Conservation (phyloP, 345 rosid species). For the Lepidium didymum region DNA sequence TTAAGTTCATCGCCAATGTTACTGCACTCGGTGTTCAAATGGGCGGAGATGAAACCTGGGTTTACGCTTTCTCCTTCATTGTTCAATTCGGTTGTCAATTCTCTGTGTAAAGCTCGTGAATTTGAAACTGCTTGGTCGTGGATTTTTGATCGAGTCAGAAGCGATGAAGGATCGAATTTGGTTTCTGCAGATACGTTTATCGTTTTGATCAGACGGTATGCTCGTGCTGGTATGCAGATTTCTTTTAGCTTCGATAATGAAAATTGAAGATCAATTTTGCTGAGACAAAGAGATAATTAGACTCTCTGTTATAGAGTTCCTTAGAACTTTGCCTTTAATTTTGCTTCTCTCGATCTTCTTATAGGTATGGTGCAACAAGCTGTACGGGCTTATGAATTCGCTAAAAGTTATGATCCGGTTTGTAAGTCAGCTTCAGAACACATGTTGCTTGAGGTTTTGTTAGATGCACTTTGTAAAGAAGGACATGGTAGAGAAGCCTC, state of each 20-base stretch:
- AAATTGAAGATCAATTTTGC: background rate
- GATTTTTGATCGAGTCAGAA: constrained; percentile 45
- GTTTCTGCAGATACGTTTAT: constrained; percentile 62
- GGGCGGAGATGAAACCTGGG: constrained; percentile 68
- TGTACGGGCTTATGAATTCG: constrained; percentile 60
- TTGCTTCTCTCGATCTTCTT: background rate
- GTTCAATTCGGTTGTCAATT: constrained; percentile 42
- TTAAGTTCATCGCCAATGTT: constrained; percentile 65
- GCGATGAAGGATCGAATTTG: constrained; percentile 25
- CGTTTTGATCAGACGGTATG: constrained; percentile 67
- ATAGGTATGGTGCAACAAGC: constrained; percentile 67
- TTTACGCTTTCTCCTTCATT: constrained; percentile 39
- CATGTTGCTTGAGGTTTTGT: constrained; percentile 52
- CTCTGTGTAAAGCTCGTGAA: constrained; percentile 58
- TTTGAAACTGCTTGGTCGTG: constrained; percentile 70
- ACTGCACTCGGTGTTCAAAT: constrained; percentile 47
- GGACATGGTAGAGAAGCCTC: constrained; percentile 57
- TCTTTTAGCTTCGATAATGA: constrained; percentile 1
- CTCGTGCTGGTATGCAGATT: constrained; percentile 60
- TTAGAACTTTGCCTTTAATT: background rate
- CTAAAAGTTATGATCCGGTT: constrained; percentile 32
- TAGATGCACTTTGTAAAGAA: constrained; percentile 86
- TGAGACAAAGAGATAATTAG: background rate
- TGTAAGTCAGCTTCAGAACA: constrained; percentile 27
- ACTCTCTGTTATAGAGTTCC: background rate